A percentile compares a stretch with the other conserved stretches of the same genome.
Evolutionary conservation across 768 basidiomycete species (phyloP).

Genomic region (Mycena epipterygia): DNA sequence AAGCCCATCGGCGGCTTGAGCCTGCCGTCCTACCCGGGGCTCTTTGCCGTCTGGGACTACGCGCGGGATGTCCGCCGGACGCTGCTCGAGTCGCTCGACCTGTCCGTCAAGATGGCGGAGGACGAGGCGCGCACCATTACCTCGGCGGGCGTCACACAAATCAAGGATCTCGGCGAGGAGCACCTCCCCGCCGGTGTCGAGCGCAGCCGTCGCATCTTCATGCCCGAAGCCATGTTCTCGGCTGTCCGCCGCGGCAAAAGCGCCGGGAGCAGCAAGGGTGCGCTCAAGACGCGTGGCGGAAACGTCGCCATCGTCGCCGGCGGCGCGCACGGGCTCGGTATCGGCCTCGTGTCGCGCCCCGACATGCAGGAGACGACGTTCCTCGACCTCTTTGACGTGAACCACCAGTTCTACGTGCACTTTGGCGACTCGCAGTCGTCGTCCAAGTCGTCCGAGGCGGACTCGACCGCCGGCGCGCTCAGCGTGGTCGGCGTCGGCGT

Average conservation of each 20-base stretch:
- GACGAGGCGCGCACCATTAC: conserved; percentile 84
- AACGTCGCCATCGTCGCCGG: conserved; percentile 78
- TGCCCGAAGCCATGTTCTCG: conserved; percentile 98
- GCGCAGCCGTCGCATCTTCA: conserved; percentile 86
- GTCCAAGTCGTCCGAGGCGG: conserved; percentile 45
- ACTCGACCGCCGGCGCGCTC: conserved; percentile 70
- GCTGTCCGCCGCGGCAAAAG: conserved; percentile 58
- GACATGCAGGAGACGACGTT: conserved; percentile 87
- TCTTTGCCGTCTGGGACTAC: conserved; percentile 89
- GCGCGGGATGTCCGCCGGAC: conserved; percentile 82
- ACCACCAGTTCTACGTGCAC: conserved; percentile 81
- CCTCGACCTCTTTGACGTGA: conserved; percentile 89
- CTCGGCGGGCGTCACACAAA: conserved; percentile 71
- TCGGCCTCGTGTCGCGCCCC: conserved; percentile 81
- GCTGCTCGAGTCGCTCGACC: conserved; percentile 86
- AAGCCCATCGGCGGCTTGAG: conserved; percentile 72
- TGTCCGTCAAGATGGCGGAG: conserved; percentile 84
- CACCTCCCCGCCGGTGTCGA: conserved; percentile 88
- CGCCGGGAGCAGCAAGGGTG: conserved; percentile 55
- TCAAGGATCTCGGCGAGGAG: conserved; percentile 78
- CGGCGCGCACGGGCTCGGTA: conserved; percentile 83
- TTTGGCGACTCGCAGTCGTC: conserved; percentile 66
- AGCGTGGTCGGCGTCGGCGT: conserved; percentile 82
- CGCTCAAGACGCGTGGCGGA: conserved; percentile 50
- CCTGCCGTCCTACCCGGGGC: conserved; percentile 87